A percentile compares a stretch with the other conserved stretches of the same genome.
phyloP scores from a whole-genome alignment of 257 asterid species.

The Rehmannia glutinosa region DNA sequence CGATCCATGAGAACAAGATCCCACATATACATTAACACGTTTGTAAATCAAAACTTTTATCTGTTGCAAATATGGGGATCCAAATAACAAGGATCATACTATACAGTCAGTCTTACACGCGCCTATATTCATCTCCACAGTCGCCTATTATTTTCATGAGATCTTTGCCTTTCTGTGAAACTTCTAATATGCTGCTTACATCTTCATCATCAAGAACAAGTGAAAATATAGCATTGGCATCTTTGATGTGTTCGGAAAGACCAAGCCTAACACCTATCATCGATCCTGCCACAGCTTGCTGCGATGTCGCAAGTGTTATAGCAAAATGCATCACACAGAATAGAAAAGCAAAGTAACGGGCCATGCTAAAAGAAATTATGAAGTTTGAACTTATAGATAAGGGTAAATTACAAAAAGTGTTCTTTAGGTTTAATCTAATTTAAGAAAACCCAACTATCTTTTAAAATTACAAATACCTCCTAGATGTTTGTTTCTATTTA shows the following conservation, averaged over 20 bases:
- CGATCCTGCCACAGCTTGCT: conserved; percentile 95
- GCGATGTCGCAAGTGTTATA: conserved; percentile 23
- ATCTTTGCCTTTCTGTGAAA: conserved; percentile 68
- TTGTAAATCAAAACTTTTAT: not conserved
- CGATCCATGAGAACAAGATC: not conserved
- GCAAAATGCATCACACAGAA: not conserved
- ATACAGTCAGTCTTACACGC: conserved; percentile 20
- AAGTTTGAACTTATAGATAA: not conserved
- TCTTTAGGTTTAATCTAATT: not conserved
- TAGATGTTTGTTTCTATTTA: too few species aligned
- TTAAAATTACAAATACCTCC: not conserved
- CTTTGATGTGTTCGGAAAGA: conserved; percentile 74
- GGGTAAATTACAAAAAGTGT: not conserved
- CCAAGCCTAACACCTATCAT: conserved; percentile 97
- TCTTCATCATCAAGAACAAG: conserved; percentile 81
- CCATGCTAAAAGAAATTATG: not conserved
- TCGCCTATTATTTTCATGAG: conserved; percentile 75
- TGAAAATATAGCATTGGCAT: conserved; percentile 58
- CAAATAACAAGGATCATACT: not conserved
- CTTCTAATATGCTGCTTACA: conserved; percentile 51
- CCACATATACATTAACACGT: not conserved
- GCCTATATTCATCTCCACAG: conserved; percentile 95
- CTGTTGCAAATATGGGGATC: not conserved
- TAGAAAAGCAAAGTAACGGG: not conserved
- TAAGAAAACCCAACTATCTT: too few species aligned